Base-by-base conservation (phyloP, 2,329 filamentous ascomycete genomes). In the Arthrinium phaeospermum region DNA sequence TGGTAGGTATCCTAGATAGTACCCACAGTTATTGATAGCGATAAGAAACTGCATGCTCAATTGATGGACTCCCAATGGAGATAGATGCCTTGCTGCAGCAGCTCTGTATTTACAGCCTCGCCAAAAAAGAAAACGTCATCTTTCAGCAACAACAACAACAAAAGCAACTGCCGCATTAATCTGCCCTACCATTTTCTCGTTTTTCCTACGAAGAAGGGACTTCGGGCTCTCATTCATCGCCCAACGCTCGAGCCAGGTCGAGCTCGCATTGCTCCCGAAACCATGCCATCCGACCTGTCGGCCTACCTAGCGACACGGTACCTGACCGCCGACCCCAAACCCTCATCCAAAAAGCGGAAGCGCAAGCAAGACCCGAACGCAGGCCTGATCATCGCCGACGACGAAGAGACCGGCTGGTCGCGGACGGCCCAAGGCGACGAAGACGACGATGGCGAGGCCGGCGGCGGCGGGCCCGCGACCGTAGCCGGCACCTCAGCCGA, bases 251-350 rank as follows among this genome's bases (percentile, higher is more conserved):
- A 45, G 4, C 53, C 69, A 13, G 13, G 3, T 16, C 19, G 37
- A 46, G n/a, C 51, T 34, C n/a, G 57, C 57, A 34, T 46, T 34
- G 41, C 44, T 30, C 34, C 57, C 57, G 34, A 64, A 74, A 72
- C 27, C n/a, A 90, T 90, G 88, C 83, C 88, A 61, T 85, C 86
- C 73, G 87, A 90, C 76, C 88, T 98, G 75, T 92, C 94, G 72
- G 91, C 91, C 79, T 99, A 98, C 80, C 90, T 99, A 47, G 95
- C 96, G 49, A 92, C 94, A 75, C 96, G 95, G 82, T 99, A 99
- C 81, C 91, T 99, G 69, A 85, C 88, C 71, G 85, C 88, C 53
- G 87, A 90, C 74, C 82, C 86, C 7, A 90, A 89, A 74, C 86
- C 88, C 24, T 64, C 69, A 46, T 70, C 69, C 37, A 92, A 92